Evolutionary conservation across 202 grass and related monocot species (phyloP).

Genomic region (Schoenoplectus triqueter): DNA sequence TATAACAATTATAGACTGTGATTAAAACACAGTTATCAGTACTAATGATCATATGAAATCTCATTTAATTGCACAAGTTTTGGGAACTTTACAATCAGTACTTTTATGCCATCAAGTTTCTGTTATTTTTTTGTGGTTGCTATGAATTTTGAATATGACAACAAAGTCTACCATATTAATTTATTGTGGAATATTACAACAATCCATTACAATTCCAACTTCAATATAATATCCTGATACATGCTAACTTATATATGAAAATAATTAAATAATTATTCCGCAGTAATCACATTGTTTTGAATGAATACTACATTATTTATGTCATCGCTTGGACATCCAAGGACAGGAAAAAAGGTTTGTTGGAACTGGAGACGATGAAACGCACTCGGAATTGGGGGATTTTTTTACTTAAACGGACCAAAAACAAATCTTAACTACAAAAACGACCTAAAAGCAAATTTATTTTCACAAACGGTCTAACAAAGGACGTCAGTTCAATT

Average conservation of each 20-base stretch:
- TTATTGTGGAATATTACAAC: neutral
- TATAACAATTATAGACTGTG: too few species aligned
- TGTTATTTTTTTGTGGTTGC: neutral
- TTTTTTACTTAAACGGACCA: too few species aligned
- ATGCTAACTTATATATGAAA: neutral
- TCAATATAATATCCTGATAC: neutral
- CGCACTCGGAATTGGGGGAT: neutral
- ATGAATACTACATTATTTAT: neutral
- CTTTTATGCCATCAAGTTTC: too few species aligned
- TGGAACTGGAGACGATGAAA: constrained; percentile 7
- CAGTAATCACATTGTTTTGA: neutral
- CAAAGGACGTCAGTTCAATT: too few species aligned
- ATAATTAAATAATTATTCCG: neutral
- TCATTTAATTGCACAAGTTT: too few species aligned
- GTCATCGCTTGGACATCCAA: too few species aligned
- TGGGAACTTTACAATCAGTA: too few species aligned
- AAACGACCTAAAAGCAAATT: too few species aligned
- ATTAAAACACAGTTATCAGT: too few species aligned
- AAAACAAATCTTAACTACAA: too few species aligned
- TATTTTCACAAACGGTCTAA: too few species aligned
- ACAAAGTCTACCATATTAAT: neutral
- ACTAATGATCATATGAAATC: too few species aligned
- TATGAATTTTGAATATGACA: neutral
- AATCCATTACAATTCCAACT: neutral
- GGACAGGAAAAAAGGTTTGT: neutral